These are phyloP conservation scores for carrot (Daucus carota) DNA, from an alignment of 129 eudicot species.

Conservation along the genomic window DH1_v3.0 NC_030381.2:44978501-44979000, in stretches of 20 bases:
- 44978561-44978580: neutral
- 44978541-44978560: neutral
- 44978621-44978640: neutral
- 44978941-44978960: constrained; percentile 91
- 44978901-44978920: constrained; percentile 91
- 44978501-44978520: neutral
- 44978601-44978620: neutral
- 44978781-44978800: constrained; percentile 74
- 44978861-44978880: constrained; percentile 85
- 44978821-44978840: constrained; percentile 81
- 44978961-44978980: constrained; percentile 94
- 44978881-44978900: constrained; percentile 61
- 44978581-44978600: neutral
- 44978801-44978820: constrained; percentile 97
- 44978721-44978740: neutral
- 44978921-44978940: constrained; percentile 89
- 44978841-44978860: constrained; percentile 90
- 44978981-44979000: constrained; percentile 27
- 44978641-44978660: neutral
- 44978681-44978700: neutral
- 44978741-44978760: neutral
- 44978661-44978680: neutral
- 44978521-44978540: neutral
- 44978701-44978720: neutral
- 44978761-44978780: neutral